Evolutionary conservation across 2,329 filamentous ascomycete species (phyloP), one percentile per base, ranked within the genome.

Genomic region (Pyrenophora seminiperda): DNA sequence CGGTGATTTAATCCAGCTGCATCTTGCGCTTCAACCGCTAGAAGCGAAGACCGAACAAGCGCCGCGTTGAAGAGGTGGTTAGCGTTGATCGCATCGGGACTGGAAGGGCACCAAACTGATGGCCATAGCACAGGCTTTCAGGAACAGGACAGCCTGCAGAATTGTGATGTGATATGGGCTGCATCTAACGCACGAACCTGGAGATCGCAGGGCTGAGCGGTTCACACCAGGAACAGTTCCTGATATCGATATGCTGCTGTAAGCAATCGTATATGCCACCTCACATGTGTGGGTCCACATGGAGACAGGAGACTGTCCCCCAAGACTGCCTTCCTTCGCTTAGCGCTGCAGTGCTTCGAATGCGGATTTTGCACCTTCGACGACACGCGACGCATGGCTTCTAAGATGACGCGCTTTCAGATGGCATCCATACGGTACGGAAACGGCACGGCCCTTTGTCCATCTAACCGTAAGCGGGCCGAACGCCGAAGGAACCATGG

Each of bases 381-480:
- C 46, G 59, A 50, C 46, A 60, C 47, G 50, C 49, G 51, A 53
- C 58, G 56, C 48, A 61, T 56, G 50, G 45, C 55, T 52, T 60
- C 54, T 48, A 50, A 56, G 48, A 64, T 65, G 63, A 64, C 59
- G 58, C 56, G 47, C 61, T 47, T 56, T 27, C 33, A 47, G 47
- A 47, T 52, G 48, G 53, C 54, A 56, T 47, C 39, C 51, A 58
- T 53, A 57, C 54, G 49, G 43, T 47, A 61, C 66, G 66, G 65
- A 58, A 65, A 62, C 63, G 65, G 65, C 55, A 66, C 67, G 65
- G 66, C 56, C 58, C 66, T 65, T 56, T 49, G 45, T 40, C 41
- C 53, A 50, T 50, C 63, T 61, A 62, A 58, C 57, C 62, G 58
- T 53, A 59, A 53, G 58, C 57, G 58, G 64, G 58, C 51, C 47